These are phyloP conservation scores for Dipodascus albidus DNA, from an alignment of 805 yeast species.

Conservation along the genomic window DNA sequence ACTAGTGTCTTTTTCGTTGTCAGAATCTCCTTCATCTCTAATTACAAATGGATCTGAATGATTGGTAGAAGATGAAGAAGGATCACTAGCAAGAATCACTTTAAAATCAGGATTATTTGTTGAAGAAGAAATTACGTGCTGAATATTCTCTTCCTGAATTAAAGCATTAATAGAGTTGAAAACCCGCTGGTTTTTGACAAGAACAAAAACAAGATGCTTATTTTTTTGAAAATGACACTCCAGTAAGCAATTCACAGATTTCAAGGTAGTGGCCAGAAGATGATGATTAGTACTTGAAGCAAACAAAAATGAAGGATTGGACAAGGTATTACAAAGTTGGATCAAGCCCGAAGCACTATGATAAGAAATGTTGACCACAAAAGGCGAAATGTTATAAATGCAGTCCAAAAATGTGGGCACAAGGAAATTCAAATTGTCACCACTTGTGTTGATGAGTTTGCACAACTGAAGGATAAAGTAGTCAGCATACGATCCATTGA, in stretches of 20 bases:
- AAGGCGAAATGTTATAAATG: conserved; percentile 23
- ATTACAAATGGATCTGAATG: not conserved
- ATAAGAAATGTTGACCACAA: conserved; percentile 18
- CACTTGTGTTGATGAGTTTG: conserved; percentile 11
- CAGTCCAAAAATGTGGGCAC: conserved; percentile 20
- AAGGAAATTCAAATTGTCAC: conserved; percentile 13
- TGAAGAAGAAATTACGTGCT: not conserved
- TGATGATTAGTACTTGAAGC: conserved; percentile 15
- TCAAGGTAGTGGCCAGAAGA: conserved; percentile 14
- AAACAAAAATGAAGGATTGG: conserved; percentile 16
- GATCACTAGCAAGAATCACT: not conserved
- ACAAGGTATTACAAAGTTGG: conserved; percentile 16
- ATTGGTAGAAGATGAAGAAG: not conserved
- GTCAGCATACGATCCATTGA: conserved; percentile 22
- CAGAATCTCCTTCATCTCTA: conserved; percentile 7
- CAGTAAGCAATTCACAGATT: conserved; percentile 15
- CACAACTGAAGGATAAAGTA: conserved; percentile 18
- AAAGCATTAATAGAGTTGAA: conserved; percentile 11
- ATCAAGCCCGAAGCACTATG: conserved; percentile 19
- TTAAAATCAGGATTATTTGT: not conserved
- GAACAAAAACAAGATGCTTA: conserved; percentile 17
- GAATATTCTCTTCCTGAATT: conserved; percentile 8
- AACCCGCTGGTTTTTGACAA: conserved; percentile 15
- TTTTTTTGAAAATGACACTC: conserved; percentile 19
- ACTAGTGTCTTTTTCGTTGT: conserved; percentile 1